Conservation (phyloP, 495 filamentous ascomycete genomes). For the Xylaria grammica region DNA sequence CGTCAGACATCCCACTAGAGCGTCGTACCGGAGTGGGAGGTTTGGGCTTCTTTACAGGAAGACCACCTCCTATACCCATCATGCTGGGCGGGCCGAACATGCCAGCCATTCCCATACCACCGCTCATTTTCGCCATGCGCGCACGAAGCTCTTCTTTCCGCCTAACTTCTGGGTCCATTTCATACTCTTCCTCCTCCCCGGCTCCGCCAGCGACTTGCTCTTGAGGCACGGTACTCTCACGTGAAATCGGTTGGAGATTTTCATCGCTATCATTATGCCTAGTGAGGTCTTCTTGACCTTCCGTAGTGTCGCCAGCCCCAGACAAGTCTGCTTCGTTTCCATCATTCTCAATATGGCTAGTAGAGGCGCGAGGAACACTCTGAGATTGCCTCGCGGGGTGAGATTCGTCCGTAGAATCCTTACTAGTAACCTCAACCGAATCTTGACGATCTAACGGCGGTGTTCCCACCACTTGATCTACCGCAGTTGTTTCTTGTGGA, state of each 20-base stretch:
- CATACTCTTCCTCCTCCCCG: conserved; percentile 81
- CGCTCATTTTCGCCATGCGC: conserved; percentile 97
- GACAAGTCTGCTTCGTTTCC: conserved; percentile 91
- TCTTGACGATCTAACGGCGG: conserved; percentile 51
- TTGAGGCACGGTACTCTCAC: conserved; percentile 37
- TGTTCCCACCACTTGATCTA: conserved; percentile 47
- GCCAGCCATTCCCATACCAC: conserved; percentile 95
- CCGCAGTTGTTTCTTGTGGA: conserved; percentile 34
- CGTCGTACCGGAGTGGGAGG: conserved; percentile 49
- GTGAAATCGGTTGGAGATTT: conserved; percentile 38
- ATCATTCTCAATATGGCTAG: conserved; percentile 62
- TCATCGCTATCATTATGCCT: conserved; percentile 78
- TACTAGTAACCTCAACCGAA: conserved; percentile 57
- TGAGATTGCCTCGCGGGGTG: conserved; percentile 50
- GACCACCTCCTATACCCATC: conserved; percentile 61
- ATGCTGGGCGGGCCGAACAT: conserved; percentile 85
- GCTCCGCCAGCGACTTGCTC: conserved; percentile 48
- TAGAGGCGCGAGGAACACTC: conserved; percentile 55
- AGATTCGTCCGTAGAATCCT: conserved; percentile 64
- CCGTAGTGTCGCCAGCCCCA: conserved; percentile 79
- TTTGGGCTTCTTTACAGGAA: conserved; percentile 70
- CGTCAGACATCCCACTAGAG: conserved; percentile 55
- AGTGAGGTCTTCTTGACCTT: conserved; percentile 77
- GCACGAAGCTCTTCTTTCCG: conserved; percentile 88
- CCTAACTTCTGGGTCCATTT: conserved; percentile 87